Evolutionary conservation across 768 basidiomycete genomes (phyloP), one percentile per base, ranked within the genome.

Genomic region (Leccinellum albellum): DNA sequence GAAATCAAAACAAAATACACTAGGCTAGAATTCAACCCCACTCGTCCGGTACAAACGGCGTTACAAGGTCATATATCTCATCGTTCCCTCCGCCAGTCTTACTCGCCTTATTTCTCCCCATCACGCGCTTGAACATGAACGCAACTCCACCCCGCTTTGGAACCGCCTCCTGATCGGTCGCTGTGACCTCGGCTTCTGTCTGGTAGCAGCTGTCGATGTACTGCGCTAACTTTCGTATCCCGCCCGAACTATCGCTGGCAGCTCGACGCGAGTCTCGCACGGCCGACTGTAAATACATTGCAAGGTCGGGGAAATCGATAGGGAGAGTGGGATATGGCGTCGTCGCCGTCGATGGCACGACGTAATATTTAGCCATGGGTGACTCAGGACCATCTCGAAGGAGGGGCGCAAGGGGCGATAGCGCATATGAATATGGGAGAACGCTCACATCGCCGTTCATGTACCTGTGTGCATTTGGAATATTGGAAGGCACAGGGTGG

Each of bases 11-110:
- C 32, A 32, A 32, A 32, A 40, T 9, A 40, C n/a, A 40, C 37
- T 33, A 33, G 17, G 20, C 40, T n/a, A 40, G n/a, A n/a, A 7
- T 6, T 71, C 66, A 86, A 55, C 87, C 86, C 82, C 82, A 88
- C 61, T 89, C 87, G 56, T 89, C 86, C 17, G 86, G 73, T 17
- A 89, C 82, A 70, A 92, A 92, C 1, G 90, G 90, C 15, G 90
- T 92, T 54, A 92, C 88, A 12, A 91, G 78, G 42, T 90, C 87
- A 59, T 87, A 92, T 9, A 85, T 87, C 57, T 91, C 89, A 62
- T 89, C 88, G 65, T 92, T 92, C 45, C 80, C 78, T 49, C 81
- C 77, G 5, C 81, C 75, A 31, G 72, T 76, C 64, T 76, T 79
- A 64, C 73, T 80, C 21, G 73, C 68, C 62, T 74, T 81, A 54